Evolutionary conservation across 345 rosid species (phyloP), one percentile per base, ranked within the genome.

Genomic region (Populus deltoides): DNA sequence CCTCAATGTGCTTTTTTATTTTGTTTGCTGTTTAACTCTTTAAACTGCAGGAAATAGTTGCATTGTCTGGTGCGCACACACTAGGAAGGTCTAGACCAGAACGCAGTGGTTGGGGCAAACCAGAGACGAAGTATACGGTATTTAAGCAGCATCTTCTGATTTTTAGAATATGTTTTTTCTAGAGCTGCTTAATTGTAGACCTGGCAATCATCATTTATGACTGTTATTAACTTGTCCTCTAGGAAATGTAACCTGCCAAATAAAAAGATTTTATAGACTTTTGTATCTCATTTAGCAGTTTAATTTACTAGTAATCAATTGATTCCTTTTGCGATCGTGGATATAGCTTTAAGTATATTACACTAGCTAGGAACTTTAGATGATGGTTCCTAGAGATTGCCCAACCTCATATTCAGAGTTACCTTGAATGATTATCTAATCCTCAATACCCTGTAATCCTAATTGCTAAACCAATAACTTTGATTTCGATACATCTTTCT

Each of bases 71-170:
- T 82, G 99, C 99, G 16, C 99, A 93, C 82, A 95, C 99, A 13
- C 80, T 95, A 38, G 99, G 99, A 70, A 89, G 99, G 86, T 83
- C 99, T 76, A 92, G 96, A 88, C 94, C 94, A 80, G 99, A 93
- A 8, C 95, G 98, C 68, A 95, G 99, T 77, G 94, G 97, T 70
- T 93, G 94, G 96, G 99, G 99, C 55, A 95, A 95, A 85, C 92
- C 92, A 41, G 98, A 93, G 87, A 93, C 98, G 10, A 95, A 93
- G 86, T 89, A 95, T 82, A 95, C 96, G 94, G 99, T 95, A 89
- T 75, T 31, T 47, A 72, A 79, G 62, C 9, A 77, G 15, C 36
- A 13, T 71, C 5, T 20, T 71, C 47, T 79, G 12, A 73, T 38
- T 4, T 20, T 57, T 24, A 22, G 59, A 43, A 3, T 43, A 27